These are phyloP conservation scores for Corchorus capsularis DNA, from an alignment of 345 rosid species.

Conservation along the genomic window DNA sequence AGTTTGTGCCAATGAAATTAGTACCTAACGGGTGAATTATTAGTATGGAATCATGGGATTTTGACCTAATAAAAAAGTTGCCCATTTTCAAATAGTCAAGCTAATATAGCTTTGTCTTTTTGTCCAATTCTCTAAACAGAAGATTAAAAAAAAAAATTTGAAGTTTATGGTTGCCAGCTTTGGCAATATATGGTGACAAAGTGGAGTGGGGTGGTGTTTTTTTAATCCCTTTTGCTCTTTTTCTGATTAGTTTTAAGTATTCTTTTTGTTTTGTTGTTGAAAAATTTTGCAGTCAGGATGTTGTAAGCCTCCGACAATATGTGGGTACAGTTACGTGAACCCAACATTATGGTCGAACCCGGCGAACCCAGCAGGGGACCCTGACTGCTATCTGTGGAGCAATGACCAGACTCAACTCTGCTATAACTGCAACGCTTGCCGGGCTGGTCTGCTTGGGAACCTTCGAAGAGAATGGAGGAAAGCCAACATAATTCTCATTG, in stretches of 20 bases:
- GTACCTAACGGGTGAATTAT: slow-evolving; percentile 19
- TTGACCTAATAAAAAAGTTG: slow-evolving; percentile 11
- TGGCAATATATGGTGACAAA: slow-evolving; percentile 11
- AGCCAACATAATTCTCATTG: slow-evolving; percentile 72
- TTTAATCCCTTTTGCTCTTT: not conserved
- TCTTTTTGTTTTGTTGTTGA: not conserved
- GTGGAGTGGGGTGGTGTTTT: slow-evolving; percentile 2
- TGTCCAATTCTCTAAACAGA: not conserved
- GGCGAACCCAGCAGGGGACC: slow-evolving; percentile 62
- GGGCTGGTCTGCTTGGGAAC: slow-evolving; percentile 81
- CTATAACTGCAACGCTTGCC: slow-evolving; percentile 85
- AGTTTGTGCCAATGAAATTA: slow-evolving; percentile 17
- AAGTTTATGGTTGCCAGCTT: slow-evolving; percentile 34
- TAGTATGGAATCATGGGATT: slow-evolving; percentile 20
- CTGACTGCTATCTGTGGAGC: slow-evolving; percentile 85
- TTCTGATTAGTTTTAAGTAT: not conserved
- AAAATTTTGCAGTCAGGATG: slow-evolving; percentile 69
- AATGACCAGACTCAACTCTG: slow-evolving; percentile 83
- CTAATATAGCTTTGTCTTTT: slow-evolving; percentile 23
- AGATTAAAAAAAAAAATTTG: slow-evolving; percentile 19
- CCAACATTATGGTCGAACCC: slow-evolving; percentile 87
- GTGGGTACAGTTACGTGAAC: slow-evolving; percentile 80
- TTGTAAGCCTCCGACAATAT: slow-evolving; percentile 83
- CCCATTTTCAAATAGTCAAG: not conserved
- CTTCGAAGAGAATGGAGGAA: slow-evolving; percentile 87